Conservation (phyloP, 2,329 filamentous ascomycete genomes). For the Arthrobotrys iridis region DNA sequence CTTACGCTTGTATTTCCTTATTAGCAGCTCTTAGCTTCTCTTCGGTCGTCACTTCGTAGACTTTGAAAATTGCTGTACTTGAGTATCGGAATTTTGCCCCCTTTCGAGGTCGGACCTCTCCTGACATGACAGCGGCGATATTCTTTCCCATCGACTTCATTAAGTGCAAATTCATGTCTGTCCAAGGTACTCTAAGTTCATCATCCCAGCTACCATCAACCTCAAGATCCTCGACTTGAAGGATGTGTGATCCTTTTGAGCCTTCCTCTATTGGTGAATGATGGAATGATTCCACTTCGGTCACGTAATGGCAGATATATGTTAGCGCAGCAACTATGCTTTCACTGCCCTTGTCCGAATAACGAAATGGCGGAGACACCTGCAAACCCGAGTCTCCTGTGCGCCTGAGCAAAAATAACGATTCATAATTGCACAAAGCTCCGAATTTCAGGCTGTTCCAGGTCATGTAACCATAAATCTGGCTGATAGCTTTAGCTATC, state of each 20-base stretch:
- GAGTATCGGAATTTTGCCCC: background rate
- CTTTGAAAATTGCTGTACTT: background rate
- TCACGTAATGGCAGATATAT: constrained; percentile 5
- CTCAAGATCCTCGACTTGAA: background rate
- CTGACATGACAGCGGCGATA: background rate
- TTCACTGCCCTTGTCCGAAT: constrained; percentile 7
- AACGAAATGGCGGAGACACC: constrained; percentile 3
- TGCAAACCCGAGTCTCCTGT: background rate
- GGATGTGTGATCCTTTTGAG: background rate
- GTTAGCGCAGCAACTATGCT: constrained; percentile 5
- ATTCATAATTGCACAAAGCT: constrained; percentile 8
- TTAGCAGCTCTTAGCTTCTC: background rate
- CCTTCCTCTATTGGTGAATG: background rate
- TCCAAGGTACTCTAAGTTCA: background rate
- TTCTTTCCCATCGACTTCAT: background rate
- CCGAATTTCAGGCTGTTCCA: constrained; percentile 25
- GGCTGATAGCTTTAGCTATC: background rate
- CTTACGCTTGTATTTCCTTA: constrained; percentile 11
- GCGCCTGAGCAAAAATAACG: constrained; percentile 7
- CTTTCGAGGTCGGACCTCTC: background rate
- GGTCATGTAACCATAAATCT: constrained; percentile 25
- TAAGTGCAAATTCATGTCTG: background rate
- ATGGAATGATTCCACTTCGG: background rate
- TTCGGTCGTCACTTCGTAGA: background rate
- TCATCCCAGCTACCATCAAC: background rate